Conservation (phyloP, 768 basidiomycete species). For the Cystobasidium tubakii region DNA sequence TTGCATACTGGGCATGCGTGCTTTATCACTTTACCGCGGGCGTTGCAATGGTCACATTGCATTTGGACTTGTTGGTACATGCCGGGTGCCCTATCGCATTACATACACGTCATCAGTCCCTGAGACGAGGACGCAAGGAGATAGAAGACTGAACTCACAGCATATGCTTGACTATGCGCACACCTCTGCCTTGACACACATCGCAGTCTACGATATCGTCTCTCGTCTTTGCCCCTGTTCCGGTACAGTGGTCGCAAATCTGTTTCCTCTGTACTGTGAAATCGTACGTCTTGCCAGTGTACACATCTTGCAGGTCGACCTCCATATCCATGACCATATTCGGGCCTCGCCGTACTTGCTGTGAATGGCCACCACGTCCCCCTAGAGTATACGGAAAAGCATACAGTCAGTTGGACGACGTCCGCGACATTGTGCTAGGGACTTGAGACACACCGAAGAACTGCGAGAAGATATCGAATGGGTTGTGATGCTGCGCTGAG, state of each 20-base stretch:
- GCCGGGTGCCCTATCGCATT: slow-evolving; percentile 37
- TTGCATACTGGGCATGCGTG: slow-evolving; percentile 73
- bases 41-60: slow-evolving; percentile 61
- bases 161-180: slow-evolving; percentile 80
- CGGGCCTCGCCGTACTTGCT: slow-evolving; percentile 50
- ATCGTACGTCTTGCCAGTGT: slow-evolving; percentile 82
- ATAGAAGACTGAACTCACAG: no score
- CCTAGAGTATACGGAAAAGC: slow-evolving; percentile 35
- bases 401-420: slow-evolving; percentile 48
- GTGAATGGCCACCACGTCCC: slow-evolving; percentile 41
- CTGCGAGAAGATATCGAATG: slow-evolving; percentile 86
- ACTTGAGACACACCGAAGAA: slow-evolving; percentile 65
- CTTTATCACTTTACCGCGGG: slow-evolving; percentile 72
- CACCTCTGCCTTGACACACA: slow-evolving; percentile 74
- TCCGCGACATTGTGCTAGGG: background rate
- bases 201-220: slow-evolving; percentile 57
- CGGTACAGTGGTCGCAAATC: slow-evolving; percentile 94
- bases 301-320: slow-evolving; percentile 54
- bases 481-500: slow-evolving; percentile 67
- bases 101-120: slow-evolving; percentile 69
- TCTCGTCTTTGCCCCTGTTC: slow-evolving; percentile 85
- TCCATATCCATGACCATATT: slow-evolving; percentile 50
- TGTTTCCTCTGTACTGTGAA: slow-evolving; percentile 87
- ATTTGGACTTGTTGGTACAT: slow-evolving; percentile 48
- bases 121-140: no score